Base-by-base conservation (phyloP, 805 yeast species). In the Suhomyces faveliae region DNA sequence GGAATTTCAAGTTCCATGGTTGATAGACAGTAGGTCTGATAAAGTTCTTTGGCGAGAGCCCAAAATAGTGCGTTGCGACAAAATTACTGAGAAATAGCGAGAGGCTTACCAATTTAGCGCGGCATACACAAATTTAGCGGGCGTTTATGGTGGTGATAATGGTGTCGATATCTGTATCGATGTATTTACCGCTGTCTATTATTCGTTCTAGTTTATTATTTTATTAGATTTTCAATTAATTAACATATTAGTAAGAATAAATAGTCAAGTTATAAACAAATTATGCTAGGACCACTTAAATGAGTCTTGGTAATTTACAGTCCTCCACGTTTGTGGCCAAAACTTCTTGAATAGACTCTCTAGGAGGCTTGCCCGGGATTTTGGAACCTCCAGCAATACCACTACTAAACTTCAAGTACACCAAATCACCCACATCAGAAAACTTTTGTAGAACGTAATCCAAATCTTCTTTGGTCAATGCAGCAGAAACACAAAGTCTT, bases 381-480 rank as follows among this genome's bases (percentile, higher is more conserved):
- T 71, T 75, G 45, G 79, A 79, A 4, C 90, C 91, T 48, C 91
- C 91, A 20, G 88, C 88, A 51, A 79, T 75, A 46, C 92, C 92
- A 25, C 89, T 80, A 59, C 88, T 80, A 59, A 85, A 82, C 64
- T 90, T 91, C 65, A 91, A 78, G 66, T 76, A 81, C 51, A 87
- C 66, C 59, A 73, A 71, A 58, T 88, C 94, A 45, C 97, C 98
- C 44, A 89, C 77, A 58, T 85, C 89, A 57, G 81, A 81, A 59
- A 87, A 78, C 59, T 80, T 84, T 44, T 79, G 77, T 56, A 91
- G 73, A 35, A 89, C 77, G 57, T 81, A 78, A 64, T 94, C 99
- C 59, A 94, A 79, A 67, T 94, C 99, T 59, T 87, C 92, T 70
- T 94, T 94, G 25, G 96, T 94, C 59, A 95, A 77, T 1, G 98